These are phyloP conservation scores for Neurospora sp. DNA, from an alignment of 495 filamentous ascomycete species.

Conservation along the genomic window DNA sequence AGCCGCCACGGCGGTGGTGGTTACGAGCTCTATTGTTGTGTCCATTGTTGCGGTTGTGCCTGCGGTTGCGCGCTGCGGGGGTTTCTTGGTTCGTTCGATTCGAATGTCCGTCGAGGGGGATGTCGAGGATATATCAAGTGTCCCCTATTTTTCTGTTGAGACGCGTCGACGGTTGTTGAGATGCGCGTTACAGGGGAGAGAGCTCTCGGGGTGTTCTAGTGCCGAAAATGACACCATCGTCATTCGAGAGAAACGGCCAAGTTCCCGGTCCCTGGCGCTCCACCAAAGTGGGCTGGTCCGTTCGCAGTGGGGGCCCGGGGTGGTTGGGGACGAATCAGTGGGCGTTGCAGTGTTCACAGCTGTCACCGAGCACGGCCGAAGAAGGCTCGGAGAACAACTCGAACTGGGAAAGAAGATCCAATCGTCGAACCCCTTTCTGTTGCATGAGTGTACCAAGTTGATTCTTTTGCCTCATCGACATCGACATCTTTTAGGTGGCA, in stretches of 20 bases:
- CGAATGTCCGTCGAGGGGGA: neutral
- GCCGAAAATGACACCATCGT: slow-evolving; percentile 10
- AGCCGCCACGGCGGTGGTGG: slow-evolving; percentile 8
- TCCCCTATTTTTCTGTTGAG: neutral
- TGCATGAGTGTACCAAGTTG: neutral
- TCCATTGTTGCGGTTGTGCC: neutral
- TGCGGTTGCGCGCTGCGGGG: neutral
- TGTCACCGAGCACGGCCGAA: neutral
- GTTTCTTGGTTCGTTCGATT: too few relatives aligned
- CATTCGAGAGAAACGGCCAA: slow-evolving; percentile 5
- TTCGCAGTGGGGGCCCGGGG: neutral
- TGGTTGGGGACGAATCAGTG: neutral
- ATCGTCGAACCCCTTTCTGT: neutral
- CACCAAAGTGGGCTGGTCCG: neutral
- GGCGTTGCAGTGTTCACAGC: neutral
- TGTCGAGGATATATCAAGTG: neutral
- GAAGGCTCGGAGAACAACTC: neutral
- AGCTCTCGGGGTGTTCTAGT: neutral
- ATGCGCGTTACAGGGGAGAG: neutral
- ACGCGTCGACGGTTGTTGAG: neutral
- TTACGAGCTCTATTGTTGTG: neutral
- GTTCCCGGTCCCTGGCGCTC: neutral
- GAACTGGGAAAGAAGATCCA: neutral
- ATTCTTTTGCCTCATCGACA: neutral
- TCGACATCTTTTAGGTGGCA: neutral